A percentile compares a stretch with the other conserved stretches of the same genome.
Conservation (phyloP, 23 red algal species). For the Cyanidioschyzon merolae region DNA sequence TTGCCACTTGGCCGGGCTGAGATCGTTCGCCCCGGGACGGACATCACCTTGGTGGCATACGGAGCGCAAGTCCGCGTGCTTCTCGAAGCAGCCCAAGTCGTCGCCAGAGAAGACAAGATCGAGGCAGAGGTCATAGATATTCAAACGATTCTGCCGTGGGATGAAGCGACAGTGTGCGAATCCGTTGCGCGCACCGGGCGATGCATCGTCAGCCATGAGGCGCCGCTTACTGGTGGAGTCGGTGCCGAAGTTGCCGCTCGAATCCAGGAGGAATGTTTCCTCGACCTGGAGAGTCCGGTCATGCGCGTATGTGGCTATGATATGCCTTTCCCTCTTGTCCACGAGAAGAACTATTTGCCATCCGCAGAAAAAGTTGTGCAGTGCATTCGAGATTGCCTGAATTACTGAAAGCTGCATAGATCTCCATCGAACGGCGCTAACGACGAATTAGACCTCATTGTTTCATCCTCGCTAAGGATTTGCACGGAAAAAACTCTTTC, state of each 20-base stretch:
- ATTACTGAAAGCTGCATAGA: conserved; percentile 20
- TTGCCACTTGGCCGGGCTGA: conserved; percentile 36
- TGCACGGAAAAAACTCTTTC: no score
- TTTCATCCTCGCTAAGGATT: no score
- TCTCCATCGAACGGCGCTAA: no score
- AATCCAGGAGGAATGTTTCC: conserved; percentile 41
- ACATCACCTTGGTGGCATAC: conserved; percentile 47
- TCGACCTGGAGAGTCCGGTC: conserved; percentile 41
- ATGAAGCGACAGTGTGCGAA: conserved; percentile 22
- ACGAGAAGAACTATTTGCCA: conserved; percentile 49
- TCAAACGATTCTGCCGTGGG: conserved; percentile 43
- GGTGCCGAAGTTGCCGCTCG: conserved; percentile 48
- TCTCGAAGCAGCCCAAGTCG: conserved; percentile 22
- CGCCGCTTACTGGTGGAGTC: conserved; percentile 33
- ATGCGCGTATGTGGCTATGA: conserved; percentile 36
- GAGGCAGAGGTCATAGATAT: conserved; percentile 48
- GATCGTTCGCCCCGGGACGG: conserved; percentile 18
- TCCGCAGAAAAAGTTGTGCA: conserved; percentile 15
- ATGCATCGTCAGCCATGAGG: conserved; percentile 45
- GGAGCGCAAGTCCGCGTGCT: conserved; percentile 36
- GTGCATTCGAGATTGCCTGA: background rate
- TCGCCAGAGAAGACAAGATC: conserved; percentile 19
- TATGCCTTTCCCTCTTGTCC: conserved; percentile 48
- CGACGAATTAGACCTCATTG: no score
- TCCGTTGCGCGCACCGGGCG: conserved; percentile 42